Evolutionary conservation across 2,329 filamentous ascomycete species (phyloP).

Genomic region (Cercospora beticola): DNA sequence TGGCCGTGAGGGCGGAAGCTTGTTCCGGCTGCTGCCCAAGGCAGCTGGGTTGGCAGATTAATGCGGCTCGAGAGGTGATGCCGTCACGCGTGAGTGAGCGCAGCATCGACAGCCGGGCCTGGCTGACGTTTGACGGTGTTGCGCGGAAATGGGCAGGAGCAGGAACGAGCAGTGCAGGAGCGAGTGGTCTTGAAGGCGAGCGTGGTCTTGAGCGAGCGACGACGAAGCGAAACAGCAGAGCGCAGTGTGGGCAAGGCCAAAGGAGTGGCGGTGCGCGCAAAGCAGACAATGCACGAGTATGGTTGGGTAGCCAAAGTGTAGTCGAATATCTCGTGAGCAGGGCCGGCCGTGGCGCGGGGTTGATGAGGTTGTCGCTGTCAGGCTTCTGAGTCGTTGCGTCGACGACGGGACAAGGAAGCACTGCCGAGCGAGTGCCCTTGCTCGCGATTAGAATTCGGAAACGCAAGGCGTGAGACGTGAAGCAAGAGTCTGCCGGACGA

Average conservation of each 20-base stretch:
- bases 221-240: neutral
- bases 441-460: slow-evolving; percentile 29
- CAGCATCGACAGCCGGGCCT: slow-evolving; percentile 1
- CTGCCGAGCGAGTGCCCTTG: slow-evolving; percentile 27
- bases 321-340: slow-evolving; percentile 23
- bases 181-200: slow-evolving; percentile 14
- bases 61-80: slow-evolving; percentile 9
- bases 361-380: slow-evolving; percentile 19
- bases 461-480: slow-evolving; percentile 33
- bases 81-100: slow-evolving; percentile 9
- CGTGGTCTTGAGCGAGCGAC: slow-evolving; percentile 27
- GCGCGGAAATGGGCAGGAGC: neutral
- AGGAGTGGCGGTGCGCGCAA: slow-evolving; percentile 25
- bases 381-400: slow-evolving; percentile 21
- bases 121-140: neutral
- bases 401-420: slow-evolving; percentile 26
- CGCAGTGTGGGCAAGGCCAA: slow-evolving; percentile 17
- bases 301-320: slow-evolving; percentile 27
- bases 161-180: neutral
- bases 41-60: slow-evolving; percentile 21
- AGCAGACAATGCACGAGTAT: slow-evolving; percentile 24
- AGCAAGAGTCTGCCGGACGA: slow-evolving; percentile 24
- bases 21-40: slow-evolving; percentile 29
- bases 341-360: slow-evolving; percentile 25
- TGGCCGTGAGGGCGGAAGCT: slow-evolving; percentile 23